These are phyloP conservation scores for Magnaporthales sp. DNA, from an alignment of 2,329 filamentous ascomycete species.

Conservation along the genomic window DNA sequence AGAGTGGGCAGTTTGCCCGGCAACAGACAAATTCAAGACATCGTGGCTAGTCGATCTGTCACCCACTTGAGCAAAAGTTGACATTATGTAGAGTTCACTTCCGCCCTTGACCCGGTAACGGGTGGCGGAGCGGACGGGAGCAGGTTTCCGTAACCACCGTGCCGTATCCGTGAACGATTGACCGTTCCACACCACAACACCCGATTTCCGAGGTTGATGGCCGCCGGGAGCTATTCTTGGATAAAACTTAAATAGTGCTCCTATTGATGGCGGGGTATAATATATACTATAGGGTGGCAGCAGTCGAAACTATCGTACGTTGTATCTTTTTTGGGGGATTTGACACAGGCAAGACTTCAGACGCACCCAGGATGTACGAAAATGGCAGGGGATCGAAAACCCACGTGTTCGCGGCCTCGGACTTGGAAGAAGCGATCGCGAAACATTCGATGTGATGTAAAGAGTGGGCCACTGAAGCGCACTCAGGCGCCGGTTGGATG, in stretches of 20 bases:
- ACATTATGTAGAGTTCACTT: neutral
- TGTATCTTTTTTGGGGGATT: neutral
- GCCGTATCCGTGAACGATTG: neutral
- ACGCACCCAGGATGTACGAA: neutral
- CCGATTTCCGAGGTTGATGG: neutral
- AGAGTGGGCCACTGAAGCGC: neutral
- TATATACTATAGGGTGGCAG: neutral
- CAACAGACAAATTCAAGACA: neutral
- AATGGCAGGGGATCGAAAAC: neutral
- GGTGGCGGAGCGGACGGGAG: neutral
- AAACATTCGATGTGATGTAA: neutral
- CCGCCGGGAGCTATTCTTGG: neutral
- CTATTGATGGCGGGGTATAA: neutral
- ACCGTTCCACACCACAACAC: neutral
- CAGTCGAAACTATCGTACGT: neutral
- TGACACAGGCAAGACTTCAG: neutral
- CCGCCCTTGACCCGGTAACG: neutral
- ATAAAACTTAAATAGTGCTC: neutral
- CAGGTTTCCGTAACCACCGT: neutral
- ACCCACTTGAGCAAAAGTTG: neutral
- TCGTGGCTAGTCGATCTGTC: neutral
- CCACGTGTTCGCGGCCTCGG: neutral
- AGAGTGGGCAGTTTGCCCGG: neutral
- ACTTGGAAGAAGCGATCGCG: neutral
- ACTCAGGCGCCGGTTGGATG: too few species aligned